Evolutionary conservation across 106 monocot genomes (phyloP), one percentile per base, ranked within the genome.

Genomic region (Ottelia alismoides): DNA sequence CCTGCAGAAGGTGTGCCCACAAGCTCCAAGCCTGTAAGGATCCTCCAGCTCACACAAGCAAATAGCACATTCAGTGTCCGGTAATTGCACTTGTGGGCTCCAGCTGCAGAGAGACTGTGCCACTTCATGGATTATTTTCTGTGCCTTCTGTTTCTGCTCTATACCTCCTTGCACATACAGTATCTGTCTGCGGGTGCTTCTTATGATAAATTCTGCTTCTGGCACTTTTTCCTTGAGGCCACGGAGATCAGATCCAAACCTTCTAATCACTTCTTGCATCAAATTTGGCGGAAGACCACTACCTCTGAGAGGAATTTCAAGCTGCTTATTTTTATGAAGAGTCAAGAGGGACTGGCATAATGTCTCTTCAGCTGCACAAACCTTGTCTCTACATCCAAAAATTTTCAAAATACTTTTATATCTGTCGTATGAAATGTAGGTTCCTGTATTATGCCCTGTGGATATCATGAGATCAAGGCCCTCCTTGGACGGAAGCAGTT

Each of bases 31-130:
- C 61, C 45, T 63, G 62, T 82, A 76, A 3, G 90, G 82, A 7
- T 86, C 90, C 43, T 90, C 90, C 44, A 82, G 64, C 65, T 98
- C 90, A n/a, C 98, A 90, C 27, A 98, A 43, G 54, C 98, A 98
- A 27, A 90, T 90, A 21, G 72, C 73, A 53, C 98, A 98, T n/a
- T 65, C 12, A 51, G 45, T 22, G 30, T 82, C 76, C 5, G 74
- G 52, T 55, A 71, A 56, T 23, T 31, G 27, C 7, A 25, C 43
- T 11, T 27, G 9, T 6, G 16, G 0, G 1, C 52, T 11, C 25
- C 2, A 11, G 29, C 28, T 44, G 21, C 47, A 67, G 17, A 77
- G 40, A 63, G 84, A 77, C 19, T 46, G 49, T 6, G 30, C 60
- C 54, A 88, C 27, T 20, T 76, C 74, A 11, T 60, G 57, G 10